A percentile compares a stretch with the other conserved stretches of the same genome.
Evolutionary conservation across 139 green algal genomes (phyloP).

Genomic region (Eudorina sp.): DNA sequence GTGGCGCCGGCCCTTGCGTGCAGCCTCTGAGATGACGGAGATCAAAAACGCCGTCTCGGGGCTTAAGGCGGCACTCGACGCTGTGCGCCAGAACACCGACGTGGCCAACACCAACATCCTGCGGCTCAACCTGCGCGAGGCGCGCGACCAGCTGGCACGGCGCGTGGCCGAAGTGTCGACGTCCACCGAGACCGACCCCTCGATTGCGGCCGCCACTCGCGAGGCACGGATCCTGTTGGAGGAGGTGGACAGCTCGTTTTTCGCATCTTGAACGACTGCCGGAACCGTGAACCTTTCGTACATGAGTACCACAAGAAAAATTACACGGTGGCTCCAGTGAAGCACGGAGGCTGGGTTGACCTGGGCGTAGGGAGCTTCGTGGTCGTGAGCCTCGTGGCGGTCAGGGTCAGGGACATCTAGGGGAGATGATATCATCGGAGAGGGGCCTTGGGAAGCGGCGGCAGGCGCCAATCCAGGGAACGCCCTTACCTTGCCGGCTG

Average conservation of each 20-base stretch:
- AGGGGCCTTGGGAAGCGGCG: no score
- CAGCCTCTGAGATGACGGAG: conserved; percentile 78
- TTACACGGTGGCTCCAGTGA: no score
- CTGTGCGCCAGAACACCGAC: conserved; percentile 71
- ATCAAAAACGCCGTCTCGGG: conserved; percentile 69
- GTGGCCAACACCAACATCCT: conserved; percentile 61
- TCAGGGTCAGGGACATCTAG: no score
- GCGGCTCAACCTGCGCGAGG: conserved; percentile 75
- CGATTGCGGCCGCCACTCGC: conserved; percentile 60
- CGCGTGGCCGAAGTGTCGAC: conserved; percentile 68
- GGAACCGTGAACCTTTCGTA: neutral
- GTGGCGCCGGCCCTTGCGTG: neutral
- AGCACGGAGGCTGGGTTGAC: no score
- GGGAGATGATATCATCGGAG: no score
- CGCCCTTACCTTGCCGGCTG: no score
- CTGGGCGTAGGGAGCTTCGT: no score
- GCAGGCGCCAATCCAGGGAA: no score
- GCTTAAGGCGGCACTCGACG: conserved; percentile 67
- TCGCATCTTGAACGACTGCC: neutral
- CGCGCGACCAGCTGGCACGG: conserved; percentile 65
- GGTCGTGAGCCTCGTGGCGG: no score
- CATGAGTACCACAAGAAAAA: neutral
- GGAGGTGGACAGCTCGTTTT: conserved; percentile 50
- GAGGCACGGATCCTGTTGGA: conserved; percentile 70
- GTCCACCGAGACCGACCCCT: conserved; percentile 48